phyloP scores from a whole-genome alignment of 148 eudicot genomes.

The Selenicereus undatus region DNA sequence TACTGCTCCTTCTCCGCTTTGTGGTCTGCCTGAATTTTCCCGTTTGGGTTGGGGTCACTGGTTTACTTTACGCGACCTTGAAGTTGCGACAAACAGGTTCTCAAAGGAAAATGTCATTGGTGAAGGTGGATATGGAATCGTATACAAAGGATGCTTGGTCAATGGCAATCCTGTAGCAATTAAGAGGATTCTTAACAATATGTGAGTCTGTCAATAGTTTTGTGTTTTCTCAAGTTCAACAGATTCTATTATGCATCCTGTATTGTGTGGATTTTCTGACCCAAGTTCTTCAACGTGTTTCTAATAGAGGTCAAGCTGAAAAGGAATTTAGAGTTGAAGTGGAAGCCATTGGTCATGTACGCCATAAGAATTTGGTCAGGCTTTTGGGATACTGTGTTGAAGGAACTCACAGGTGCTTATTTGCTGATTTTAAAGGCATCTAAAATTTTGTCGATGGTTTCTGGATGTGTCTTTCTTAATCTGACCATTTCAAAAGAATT shows the following conservation, averaged over 20 bases:
- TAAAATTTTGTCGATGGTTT: background rate
- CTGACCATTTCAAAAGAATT: background rate
- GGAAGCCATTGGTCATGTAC: constrained; percentile 71
- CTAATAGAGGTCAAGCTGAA: constrained; percentile 64
- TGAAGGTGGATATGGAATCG: constrained; percentile 79
- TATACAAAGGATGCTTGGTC: constrained; percentile 56
- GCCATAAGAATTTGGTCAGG: constrained; percentile 65
- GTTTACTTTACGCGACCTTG: constrained; percentile 73
- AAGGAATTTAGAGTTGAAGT: constrained; percentile 75
- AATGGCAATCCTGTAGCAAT: constrained; percentile 67
- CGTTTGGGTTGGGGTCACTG: constrained; percentile 87
- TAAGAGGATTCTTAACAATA: constrained; percentile 58
- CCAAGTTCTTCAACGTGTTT: constrained; percentile 12
- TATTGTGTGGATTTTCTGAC: constrained; percentile 8
- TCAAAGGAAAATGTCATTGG: constrained; percentile 70
- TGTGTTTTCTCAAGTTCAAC: background rate
- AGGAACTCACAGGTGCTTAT: constrained; percentile 61
- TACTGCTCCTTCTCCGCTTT: constrained; percentile 64
- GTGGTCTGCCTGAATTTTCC: constrained; percentile 64
- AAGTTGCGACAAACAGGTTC: constrained; percentile 53
- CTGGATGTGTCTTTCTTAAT: background rate
- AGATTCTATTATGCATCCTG: background rate
- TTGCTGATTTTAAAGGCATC: background rate
- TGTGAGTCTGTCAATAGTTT: constrained; percentile 37
- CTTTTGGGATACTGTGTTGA: constrained; percentile 68